These are phyloP conservation scores for Saccharomyces hybrid DNA, from an alignment of 1,139 yeast species.

Conservation along the genomic window DNA sequence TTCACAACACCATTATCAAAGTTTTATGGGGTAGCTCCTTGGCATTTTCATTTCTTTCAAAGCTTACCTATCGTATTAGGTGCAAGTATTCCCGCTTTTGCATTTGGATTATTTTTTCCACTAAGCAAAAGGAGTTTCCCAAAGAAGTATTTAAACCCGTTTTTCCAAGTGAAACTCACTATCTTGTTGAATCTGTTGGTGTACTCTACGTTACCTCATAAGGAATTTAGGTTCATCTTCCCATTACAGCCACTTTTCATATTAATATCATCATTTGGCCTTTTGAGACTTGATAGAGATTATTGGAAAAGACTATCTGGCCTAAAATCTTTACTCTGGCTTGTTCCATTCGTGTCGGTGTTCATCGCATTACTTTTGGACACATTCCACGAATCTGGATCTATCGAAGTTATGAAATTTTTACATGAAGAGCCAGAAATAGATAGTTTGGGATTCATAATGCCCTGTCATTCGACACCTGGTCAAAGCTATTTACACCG, in stretches of 20 bases:
- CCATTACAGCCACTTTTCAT: constrained; percentile 75
- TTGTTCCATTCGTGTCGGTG: constrained; percentile 30
- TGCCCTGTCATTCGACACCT: constrained; percentile 97
- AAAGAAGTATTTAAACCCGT: constrained; percentile 9
- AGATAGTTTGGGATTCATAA: constrained; percentile 62
- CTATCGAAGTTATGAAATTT: constrained; percentile 53
- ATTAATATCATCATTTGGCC: constrained; percentile 35
- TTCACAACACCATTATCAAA: constrained; percentile 62
- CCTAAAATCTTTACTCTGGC: constrained; percentile 7
- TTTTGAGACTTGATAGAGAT: constrained; percentile 8
- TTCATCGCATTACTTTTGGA: constrained; percentile 33
- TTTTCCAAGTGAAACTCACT: constrained; percentile 25
- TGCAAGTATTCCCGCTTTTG: constrained; percentile 55
- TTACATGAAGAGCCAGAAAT: constrained; percentile 41
- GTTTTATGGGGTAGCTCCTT: constrained; percentile 79
- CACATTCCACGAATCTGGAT: constrained; percentile 75
- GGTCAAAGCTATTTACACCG: constrained; percentile 83
- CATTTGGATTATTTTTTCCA: constrained; percentile 34
- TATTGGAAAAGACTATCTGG: background rate
- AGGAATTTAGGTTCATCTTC: constrained; percentile 86
- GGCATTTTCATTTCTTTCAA: constrained; percentile 80
- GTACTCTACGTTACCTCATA: constrained; percentile 68
- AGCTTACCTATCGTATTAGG: constrained; percentile 71
- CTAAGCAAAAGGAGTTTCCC: constrained; percentile 2
- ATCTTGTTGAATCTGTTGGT: constrained; percentile 39